Conservation (phyloP, 202 grass and related monocot species). For the Eragrostis tef region DNA sequence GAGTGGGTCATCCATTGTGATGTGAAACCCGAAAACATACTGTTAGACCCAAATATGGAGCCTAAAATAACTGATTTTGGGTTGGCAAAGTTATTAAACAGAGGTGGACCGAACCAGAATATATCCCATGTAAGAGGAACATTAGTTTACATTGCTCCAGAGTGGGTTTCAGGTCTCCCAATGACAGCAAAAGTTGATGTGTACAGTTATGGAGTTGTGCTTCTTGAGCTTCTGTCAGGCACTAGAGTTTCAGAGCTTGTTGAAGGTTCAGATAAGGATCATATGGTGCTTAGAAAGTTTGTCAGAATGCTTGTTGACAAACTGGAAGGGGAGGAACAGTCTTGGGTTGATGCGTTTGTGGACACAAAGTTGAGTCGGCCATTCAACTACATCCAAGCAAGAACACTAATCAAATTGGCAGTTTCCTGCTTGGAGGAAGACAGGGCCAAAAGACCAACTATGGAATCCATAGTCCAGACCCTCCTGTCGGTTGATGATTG, state of each 20-base stretch:
- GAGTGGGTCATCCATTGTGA: constrained; percentile 76
- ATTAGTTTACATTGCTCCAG: constrained; percentile 65
- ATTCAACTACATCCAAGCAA: constrained; percentile 50
- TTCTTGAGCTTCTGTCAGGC: constrained; percentile 64
- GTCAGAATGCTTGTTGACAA: constrained; percentile 45
- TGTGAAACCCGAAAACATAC: constrained; percentile 68
- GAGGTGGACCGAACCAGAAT: constrained; percentile 44
- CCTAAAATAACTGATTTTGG: constrained; percentile 70
- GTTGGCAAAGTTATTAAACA: constrained; percentile 60
- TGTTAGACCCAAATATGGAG: constrained; percentile 55
- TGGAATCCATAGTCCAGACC: constrained; percentile 56
- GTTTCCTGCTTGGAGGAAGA: constrained; percentile 68
- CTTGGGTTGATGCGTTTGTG: constrained; percentile 43
- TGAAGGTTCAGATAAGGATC: constrained; percentile 28
- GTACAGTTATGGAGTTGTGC: constrained; percentile 66
- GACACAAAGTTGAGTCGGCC: constrained; percentile 48
- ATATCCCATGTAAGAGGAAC: constrained; percentile 57
- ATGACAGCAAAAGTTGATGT: constrained; percentile 72
- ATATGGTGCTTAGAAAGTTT: constrained; percentile 27
- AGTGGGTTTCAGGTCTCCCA: constrained; percentile 62
- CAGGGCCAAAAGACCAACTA: constrained; percentile 55
- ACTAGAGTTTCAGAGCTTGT: constrained; percentile 47
- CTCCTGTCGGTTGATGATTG: constrained; percentile 48
- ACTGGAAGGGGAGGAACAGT: constrained; percentile 38
- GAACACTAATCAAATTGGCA: constrained; percentile 46